These are phyloP conservation scores for Selaginella moellendorffii DNA, from an alignment of 75 land plant genomes.

Conservation along the genomic window DNA sequence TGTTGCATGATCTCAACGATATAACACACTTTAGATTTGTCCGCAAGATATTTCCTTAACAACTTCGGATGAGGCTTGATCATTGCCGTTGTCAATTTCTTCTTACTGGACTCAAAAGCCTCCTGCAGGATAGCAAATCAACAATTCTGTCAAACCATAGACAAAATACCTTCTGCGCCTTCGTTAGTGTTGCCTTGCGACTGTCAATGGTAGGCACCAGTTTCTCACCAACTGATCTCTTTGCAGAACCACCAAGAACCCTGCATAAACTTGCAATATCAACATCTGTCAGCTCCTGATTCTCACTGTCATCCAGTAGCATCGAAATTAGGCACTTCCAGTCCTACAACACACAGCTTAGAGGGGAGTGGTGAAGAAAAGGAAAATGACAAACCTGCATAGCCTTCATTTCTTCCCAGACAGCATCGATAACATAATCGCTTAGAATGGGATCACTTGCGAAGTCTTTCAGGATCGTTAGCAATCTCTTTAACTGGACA, in stretches of 20 bases:
- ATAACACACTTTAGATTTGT: constrained; percentile 67
- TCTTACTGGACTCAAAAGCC: constrained; percentile 45
- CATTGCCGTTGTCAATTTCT: constrained; percentile 56
- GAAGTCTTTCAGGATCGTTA: constrained; percentile 80
- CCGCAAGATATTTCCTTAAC: constrained; percentile 72
- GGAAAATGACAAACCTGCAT: constrained; percentile 40
- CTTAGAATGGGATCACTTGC: constrained; percentile 69
- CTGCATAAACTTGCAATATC: constrained; percentile 74
- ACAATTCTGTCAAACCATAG: not conserved
- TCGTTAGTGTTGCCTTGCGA: constrained; percentile 46
- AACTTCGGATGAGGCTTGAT: constrained; percentile 67
- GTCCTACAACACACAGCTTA: constrained; percentile 54
- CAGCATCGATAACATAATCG: constrained; percentile 89
- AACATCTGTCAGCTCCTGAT: constrained; percentile 57
- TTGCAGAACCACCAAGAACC: constrained; percentile 61
- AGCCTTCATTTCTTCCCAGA: constrained; percentile 91
- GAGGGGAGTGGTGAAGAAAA: no score
- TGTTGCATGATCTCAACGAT: constrained; percentile 54
- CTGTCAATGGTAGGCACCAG: constrained; percentile 73
- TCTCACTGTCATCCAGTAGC: constrained; percentile 72
- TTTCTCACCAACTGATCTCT: constrained; percentile 89
- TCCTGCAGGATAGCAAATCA: no score
- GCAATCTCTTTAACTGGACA: constrained; percentile 64
- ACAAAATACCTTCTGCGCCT: constrained; percentile 67
- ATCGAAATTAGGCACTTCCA: constrained; percentile 90